Conservation (phyloP, 1,284 basidiomycete genomes). For the Puccinia hordei region DNA sequence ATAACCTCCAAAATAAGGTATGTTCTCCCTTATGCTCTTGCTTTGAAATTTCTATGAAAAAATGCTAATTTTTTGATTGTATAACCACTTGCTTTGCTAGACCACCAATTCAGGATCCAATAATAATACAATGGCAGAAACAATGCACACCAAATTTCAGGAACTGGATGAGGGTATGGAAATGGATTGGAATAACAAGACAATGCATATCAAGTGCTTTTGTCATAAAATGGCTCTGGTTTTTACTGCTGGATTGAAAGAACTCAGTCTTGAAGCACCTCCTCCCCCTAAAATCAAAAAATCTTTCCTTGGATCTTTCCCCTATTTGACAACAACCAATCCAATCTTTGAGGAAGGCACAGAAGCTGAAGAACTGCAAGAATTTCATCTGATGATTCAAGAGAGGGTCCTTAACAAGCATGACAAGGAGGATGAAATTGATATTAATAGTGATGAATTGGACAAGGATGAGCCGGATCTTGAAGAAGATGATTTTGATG, state of each 20-base stretch:
- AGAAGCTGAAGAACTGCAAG: conserved; percentile 10
- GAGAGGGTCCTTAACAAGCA: background rate
- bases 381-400: background rate
- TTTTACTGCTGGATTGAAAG: conserved; percentile 2
- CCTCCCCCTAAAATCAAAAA: conserved; percentile 10
- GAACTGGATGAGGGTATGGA: background rate
- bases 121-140: conserved; percentile 13
- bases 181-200: background rate
- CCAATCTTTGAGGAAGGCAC: background rate
- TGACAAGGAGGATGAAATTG: background rate
- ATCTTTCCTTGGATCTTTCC: background rate
- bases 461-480: background rate
- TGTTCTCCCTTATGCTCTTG: background rate
- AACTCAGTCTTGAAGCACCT: background rate
- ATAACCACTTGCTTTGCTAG: background rate
- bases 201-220: conserved; percentile 19
- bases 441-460: background rate
- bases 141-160: background rate
- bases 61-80: background rate
- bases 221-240: conserved; percentile 21
- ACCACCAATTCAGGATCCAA: conserved; percentile 17
- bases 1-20: conserved; percentile 3
- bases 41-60: background rate
- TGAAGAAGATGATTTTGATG: background rate
- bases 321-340: background rate